A percentile compares a stretch with the other conserved stretches of the same genome.
Evolutionary conservation across 2,329 filamentous ascomycete species (phyloP).

Genomic region (Aspergillus sp.): DNA sequence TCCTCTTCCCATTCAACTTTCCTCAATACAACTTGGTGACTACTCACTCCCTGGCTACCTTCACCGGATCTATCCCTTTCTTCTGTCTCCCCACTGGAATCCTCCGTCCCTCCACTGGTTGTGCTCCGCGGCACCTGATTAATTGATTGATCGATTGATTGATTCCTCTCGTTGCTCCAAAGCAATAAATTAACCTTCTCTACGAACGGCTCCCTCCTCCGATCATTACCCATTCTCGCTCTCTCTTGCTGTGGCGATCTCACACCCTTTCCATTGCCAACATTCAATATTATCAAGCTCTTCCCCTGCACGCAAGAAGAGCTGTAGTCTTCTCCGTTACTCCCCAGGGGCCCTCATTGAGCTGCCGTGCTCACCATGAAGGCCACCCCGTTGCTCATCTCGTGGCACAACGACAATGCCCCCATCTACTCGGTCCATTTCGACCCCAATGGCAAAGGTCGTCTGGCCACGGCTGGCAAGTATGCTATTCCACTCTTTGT

Average conservation of each 20-base stretch:
- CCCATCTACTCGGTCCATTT: conserved; percentile 98
- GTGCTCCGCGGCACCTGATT: background rate
- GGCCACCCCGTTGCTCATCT: conserved; percentile 91
- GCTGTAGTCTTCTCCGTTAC: background rate
- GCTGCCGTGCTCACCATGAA: conserved; percentile 67
- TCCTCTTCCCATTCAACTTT: background rate
- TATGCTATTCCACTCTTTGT: conserved; percentile 29
- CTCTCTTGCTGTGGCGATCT: background rate
- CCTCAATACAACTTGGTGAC: background rate
- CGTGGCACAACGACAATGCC: conserved; percentile 97
- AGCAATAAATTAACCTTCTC: background rate
- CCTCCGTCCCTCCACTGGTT: background rate
- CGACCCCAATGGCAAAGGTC: conserved; percentile 85
- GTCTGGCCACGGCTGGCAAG: conserved; percentile 89
- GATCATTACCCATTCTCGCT: background rate
- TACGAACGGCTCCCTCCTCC: conserved; percentile 1
- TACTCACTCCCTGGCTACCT: background rate
- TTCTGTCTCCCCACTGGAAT: background rate
- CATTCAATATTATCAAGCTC: background rate
- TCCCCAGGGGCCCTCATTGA: conserved; percentile 8
- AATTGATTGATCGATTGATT: background rate
- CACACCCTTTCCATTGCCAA: background rate
- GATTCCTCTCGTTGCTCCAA: background rate
- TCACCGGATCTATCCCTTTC: background rate
- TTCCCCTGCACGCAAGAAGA: background rate